Conservation (phyloP, 441 rosid genomes). For the Gossypium davidsonii region DNA sequence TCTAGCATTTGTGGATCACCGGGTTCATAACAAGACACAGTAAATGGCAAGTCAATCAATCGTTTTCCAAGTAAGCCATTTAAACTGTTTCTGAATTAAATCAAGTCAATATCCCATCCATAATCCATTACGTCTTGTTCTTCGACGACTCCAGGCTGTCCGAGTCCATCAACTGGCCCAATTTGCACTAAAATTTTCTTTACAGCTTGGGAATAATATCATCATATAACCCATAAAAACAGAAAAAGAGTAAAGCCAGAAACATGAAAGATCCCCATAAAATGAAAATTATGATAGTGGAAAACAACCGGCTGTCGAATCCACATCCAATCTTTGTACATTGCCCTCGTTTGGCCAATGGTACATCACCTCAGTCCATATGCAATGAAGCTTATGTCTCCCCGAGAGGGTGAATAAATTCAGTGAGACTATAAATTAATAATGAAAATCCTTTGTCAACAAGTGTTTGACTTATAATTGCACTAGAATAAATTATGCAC, state of each 20-base stretch:
- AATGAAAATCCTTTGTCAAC: not conserved
- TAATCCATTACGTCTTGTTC: not conserved
- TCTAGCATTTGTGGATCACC: not conserved
- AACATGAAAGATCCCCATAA: too few species aligned
- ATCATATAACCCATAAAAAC: not conserved
- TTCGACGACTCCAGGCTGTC: constrained; percentile 8
- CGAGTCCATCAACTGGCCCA: not conserved
- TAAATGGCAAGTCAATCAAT: not conserved
- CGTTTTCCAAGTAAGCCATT: not conserved
- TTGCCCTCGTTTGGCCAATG: not conserved
- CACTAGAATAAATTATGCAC: not conserved
- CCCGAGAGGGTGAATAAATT: not conserved
- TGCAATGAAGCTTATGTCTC: not conserved
- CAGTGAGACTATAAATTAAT: not conserved
- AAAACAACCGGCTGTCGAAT: not conserved
- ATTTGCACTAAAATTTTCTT: not conserved
- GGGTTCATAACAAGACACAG: not conserved
- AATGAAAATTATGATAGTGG: not conserved
- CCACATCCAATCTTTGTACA: not conserved
- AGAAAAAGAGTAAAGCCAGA: too few species aligned
- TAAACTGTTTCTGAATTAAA: not conserved
- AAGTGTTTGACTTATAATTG: not conserved
- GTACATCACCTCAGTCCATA: not conserved
- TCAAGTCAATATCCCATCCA: not conserved
- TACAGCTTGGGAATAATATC: not conserved